These are phyloP conservation scores for Trichoderma koningii DNA, from an alignment of 2,329 filamentous ascomycete genomes.

Conservation along the genomic window DNA sequence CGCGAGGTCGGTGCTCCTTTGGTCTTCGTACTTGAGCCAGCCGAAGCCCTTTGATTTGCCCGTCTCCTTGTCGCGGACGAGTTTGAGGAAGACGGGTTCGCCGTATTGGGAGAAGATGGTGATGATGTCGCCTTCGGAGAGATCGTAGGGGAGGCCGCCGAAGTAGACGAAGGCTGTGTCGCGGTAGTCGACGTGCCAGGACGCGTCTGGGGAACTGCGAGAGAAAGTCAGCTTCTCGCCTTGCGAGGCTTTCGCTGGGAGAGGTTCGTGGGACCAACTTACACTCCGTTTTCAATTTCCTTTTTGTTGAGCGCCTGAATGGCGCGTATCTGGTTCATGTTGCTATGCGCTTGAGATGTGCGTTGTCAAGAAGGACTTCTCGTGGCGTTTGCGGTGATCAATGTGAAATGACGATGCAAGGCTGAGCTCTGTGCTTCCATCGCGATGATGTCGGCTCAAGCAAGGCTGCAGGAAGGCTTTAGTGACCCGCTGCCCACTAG, in stretches of 20 bases:
- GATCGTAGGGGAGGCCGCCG: slow-evolving; percentile 86
- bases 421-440: slow-evolving; percentile 9
- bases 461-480: background rate
- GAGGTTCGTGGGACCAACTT: slow-evolving; percentile 40
- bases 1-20: slow-evolving; percentile 90
- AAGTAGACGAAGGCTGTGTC: slow-evolving; percentile 98
- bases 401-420: slow-evolving; percentile 11
- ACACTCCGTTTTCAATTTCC: slow-evolving; percentile 88
- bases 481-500: background rate
- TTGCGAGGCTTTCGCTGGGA: background rate
- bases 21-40: slow-evolving; percentile 98
- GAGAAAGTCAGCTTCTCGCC: slow-evolving; percentile 32
- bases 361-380: background rate
- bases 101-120: slow-evolving; percentile 97
- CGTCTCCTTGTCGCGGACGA: slow-evolving; percentile 92
- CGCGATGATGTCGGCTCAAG: background rate
- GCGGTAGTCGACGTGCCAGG: slow-evolving; percentile 96
- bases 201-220: slow-evolving; percentile 74
- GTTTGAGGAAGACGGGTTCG: slow-evolving; percentile 89
- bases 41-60: slow-evolving; percentile 94
- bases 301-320: slow-evolving; percentile 92
- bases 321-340: slow-evolving; percentile 93
- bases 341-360: background rate
- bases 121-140: slow-evolving; percentile 93
- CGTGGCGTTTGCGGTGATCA: background rate